These are phyloP conservation scores for Phaeoacremonium minimum DNA, from an alignment of 2,329 filamentous ascomycete species.

Conservation along the genomic window DNA sequence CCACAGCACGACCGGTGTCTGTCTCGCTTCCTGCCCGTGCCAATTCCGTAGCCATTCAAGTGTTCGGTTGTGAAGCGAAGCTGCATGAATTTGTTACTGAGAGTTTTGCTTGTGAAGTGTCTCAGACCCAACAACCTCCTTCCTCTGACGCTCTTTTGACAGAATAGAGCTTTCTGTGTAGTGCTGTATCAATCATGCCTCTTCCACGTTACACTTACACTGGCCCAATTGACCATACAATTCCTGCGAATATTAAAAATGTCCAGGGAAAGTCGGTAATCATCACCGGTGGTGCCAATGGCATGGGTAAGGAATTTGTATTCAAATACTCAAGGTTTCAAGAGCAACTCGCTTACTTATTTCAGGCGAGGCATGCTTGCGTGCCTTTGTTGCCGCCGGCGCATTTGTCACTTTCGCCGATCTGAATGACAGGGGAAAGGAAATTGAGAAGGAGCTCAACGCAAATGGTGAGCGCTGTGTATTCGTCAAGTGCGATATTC, in stretches of 20 bases:
- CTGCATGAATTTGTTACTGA: no score
- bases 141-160: no score
- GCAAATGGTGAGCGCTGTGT: conserved; percentile 12
- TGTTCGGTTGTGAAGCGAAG: no score
- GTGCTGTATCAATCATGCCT: no score
- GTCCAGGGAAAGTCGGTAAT: conserved; percentile 39
- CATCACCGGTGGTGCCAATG: conserved; percentile 41
- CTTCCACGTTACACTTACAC: conserved; percentile 21
- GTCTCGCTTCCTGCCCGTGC: no score
- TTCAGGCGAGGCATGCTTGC: conserved; percentile 23
- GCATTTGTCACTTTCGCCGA: conserved; percentile 37
- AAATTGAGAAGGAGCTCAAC: conserved; percentile 26
- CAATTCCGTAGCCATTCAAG: no score
- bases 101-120: no score
- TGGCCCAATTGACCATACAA: conserved; percentile 27
- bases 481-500: conserved; percentile 36
- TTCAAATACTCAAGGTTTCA: background rate
- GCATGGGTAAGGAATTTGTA: conserved; percentile 22
- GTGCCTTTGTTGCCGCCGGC: conserved; percentile 27
- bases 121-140: no score
- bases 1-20: no score
- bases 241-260: conserved; percentile 26
- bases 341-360: background rate
- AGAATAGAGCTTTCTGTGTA: no score
- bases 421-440: conserved; percentile 25